Percentiles rank a stretch among this genome's conserved stretches.
These are phyloP conservation scores for Wickerhamiella bombiphila DNA, from an alignment of 805 yeast species.

Conservation along the genomic window DNA sequence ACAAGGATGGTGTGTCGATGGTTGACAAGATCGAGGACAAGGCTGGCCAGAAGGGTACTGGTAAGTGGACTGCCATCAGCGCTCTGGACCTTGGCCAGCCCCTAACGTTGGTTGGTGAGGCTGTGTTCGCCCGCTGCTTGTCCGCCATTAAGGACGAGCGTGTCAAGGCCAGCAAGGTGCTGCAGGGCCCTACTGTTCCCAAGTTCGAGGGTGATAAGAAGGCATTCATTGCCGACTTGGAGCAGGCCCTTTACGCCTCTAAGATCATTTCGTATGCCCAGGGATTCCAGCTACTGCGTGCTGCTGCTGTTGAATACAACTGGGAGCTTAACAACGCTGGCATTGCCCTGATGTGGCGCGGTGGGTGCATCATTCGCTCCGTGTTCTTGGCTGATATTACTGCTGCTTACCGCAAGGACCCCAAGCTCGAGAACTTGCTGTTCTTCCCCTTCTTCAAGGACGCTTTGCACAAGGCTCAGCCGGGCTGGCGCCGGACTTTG, in stretches of 20 bases:
- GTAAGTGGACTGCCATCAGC: slow-evolving; percentile 98
- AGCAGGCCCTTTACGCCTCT: slow-evolving; percentile 97
- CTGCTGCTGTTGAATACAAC: slow-evolving; percentile 91
- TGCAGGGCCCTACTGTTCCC: slow-evolving; percentile 66
- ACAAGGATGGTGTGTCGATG: slow-evolving; percentile 78
- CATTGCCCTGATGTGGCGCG: slow-evolving; percentile 99
- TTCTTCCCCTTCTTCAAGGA: slow-evolving; percentile 89
- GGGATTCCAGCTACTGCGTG: slow-evolving; percentile 98
- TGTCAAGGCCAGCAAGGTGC: slow-evolving; percentile 61
- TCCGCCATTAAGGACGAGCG: slow-evolving; percentile 90
- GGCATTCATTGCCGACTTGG: slow-evolving; percentile 80
- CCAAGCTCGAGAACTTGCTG: slow-evolving; percentile 86
- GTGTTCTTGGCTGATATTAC: slow-evolving; percentile 97
- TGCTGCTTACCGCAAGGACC: slow-evolving; percentile 84
- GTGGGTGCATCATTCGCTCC: slow-evolving; percentile 99
- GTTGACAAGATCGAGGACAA: slow-evolving; percentile 93
- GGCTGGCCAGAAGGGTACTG: slow-evolving; percentile 99
- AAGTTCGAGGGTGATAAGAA: slow-evolving; percentile 59
- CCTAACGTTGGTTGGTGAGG: slow-evolving; percentile 95
- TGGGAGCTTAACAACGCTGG: slow-evolving; percentile 98
- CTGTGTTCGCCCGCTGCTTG: slow-evolving; percentile 91
- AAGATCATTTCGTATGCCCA: slow-evolving; percentile 97
- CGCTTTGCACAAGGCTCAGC: slow-evolving; percentile 86
- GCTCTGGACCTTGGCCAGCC: slow-evolving; percentile 98
- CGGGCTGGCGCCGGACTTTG: slow-evolving; percentile 86